Evolutionary conservation across 176 grass and related monocot genomes (phyloP).

Genomic region (Raddia guianensis): DNA sequence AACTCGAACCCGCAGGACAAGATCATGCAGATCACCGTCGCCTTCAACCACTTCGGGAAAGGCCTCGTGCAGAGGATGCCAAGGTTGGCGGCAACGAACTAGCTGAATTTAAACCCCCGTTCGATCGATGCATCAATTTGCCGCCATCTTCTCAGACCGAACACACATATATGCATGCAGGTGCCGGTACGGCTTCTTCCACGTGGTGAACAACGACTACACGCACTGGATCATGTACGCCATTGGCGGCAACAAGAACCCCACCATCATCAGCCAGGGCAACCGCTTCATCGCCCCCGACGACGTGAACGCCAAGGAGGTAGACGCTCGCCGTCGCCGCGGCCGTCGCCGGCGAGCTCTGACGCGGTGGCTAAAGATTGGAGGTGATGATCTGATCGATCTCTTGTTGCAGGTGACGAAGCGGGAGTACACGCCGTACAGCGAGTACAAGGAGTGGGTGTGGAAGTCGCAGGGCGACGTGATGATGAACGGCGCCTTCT

Average conservation of each 20-base stretch:
- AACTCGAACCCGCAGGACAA: constrained; percentile 46
- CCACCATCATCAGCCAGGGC: constrained; percentile 90
- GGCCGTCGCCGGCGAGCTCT: no score
- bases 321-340: background rate
- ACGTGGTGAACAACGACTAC: constrained; percentile 94
- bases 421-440: constrained; percentile 56
- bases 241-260: constrained; percentile 71
- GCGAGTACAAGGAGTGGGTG: constrained; percentile 72
- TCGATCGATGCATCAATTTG: no score
- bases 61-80: constrained; percentile 94
- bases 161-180: constrained; percentile 1
- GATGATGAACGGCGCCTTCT: constrained; percentile 74
- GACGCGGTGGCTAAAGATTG: background rate
- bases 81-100: background rate
- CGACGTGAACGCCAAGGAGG: constrained; percentile 49
- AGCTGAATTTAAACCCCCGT: background rate
- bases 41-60: constrained; percentile 88
- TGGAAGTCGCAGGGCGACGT: constrained; percentile 83
- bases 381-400: background rate
- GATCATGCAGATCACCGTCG: constrained; percentile 77
- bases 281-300: constrained; percentile 65
- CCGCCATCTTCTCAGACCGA: background rate
- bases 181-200: constrained; percentile 75
- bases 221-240: constrained; percentile 92
- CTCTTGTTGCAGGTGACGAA: constrained; percentile 51